Evolutionary conservation across 176 grass and related monocot genomes (phyloP).

Genomic region (Rhynchospora tenuis): DNA sequence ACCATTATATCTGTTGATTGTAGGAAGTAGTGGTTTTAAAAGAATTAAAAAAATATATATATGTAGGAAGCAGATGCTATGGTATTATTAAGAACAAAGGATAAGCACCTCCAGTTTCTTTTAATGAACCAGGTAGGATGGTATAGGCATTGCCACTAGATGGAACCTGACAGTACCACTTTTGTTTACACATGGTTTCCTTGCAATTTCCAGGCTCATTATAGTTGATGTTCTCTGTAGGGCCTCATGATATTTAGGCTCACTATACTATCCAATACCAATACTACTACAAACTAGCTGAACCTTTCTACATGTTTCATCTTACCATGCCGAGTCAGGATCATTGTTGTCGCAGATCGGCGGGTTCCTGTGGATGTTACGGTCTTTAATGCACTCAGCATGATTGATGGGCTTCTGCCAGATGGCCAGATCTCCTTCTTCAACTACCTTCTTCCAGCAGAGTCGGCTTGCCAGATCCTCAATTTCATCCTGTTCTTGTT

Average conservation of each 20-base stretch:
- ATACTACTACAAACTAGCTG: neutral
- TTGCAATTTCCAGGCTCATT: neutral
- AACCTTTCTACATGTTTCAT: neutral
- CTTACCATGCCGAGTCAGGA: slow-evolving; percentile 71
- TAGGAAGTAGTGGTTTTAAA: too few relatives aligned
- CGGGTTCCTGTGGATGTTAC: slow-evolving; percentile 30
- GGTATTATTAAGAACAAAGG: neutral
- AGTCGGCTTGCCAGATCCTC: slow-evolving; percentile 57
- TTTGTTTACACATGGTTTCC: too few relatives aligned
- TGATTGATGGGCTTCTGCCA: slow-evolving; percentile 90
- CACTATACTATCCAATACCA: neutral
- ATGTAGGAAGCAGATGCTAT: neutral
- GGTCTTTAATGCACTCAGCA: slow-evolving; percentile 46
- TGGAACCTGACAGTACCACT: too few relatives aligned
- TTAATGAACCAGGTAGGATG: neutral
- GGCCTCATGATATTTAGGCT: neutral
- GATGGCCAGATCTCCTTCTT: slow-evolving; percentile 81
- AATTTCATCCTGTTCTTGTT: slow-evolving; percentile 83
- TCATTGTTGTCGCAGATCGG: slow-evolving; percentile 49
- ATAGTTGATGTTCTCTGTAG: neutral
- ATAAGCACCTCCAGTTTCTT: neutral
- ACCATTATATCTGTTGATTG: too few relatives aligned
- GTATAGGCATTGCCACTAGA: too few relatives aligned
- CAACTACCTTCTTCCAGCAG: slow-evolving; percentile 88
- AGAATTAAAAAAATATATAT: too few relatives aligned